Percentiles rank a stretch among this genome's conserved stretches.
Conservation (phyloP, 2,329 filamentous ascomycete species). For the Thielaviopsis ethacetica region DNA sequence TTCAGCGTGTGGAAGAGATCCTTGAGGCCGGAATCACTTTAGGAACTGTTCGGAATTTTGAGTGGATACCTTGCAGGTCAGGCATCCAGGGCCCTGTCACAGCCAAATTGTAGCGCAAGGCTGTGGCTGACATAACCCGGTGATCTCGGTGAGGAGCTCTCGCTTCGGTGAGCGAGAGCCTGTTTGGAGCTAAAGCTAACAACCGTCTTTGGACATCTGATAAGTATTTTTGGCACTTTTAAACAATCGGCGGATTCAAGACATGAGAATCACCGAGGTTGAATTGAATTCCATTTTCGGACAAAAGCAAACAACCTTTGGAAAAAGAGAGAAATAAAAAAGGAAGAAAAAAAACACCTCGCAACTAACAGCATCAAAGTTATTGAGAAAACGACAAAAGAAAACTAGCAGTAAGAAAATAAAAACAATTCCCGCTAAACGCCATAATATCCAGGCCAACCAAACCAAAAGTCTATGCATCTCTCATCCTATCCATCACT, state of each 20-base stretch:
- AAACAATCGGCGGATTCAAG: neutral
- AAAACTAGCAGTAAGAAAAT: neutral
- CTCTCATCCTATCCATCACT: neutral
- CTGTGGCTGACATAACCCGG: constrained; percentile 10
- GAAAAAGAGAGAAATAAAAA: neutral
- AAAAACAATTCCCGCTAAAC: neutral
- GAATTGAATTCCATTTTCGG: neutral
- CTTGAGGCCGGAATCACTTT: constrained; percentile 7
- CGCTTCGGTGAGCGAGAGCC: neutral
- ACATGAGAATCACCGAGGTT: neutral
- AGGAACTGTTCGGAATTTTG: constrained; percentile 10
- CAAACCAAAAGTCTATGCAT: constrained; percentile 2
- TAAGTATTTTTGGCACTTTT: too few species aligned
- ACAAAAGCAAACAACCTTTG: neutral
- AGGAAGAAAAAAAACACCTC: neutral
- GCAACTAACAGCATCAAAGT: neutral
- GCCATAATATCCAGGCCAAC: neutral
- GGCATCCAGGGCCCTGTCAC: constrained; percentile 4
- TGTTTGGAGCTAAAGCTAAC: neutral
- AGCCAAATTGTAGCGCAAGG: neutral
- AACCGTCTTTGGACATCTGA: neutral
- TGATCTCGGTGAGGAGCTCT: constrained; percentile 1
- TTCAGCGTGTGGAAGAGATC: constrained; percentile 8
- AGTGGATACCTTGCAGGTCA: constrained; percentile 12
- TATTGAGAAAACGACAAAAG: neutral